phyloP scores from a whole-genome alignment of 1,284 basidiomycete genomes.

The Meripilus lineatus region DNA sequence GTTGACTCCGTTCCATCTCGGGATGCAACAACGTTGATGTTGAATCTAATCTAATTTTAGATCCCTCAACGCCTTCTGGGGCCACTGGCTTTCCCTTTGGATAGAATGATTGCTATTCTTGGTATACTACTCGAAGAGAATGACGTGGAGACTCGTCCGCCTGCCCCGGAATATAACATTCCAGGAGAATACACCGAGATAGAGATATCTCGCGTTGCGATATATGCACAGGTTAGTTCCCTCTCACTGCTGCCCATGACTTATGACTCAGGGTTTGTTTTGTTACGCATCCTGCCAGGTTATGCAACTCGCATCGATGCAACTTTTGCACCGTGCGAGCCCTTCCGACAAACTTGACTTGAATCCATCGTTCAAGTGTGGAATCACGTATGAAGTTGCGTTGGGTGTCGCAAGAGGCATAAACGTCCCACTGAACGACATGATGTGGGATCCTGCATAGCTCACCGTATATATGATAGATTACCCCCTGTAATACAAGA shows the following conservation, averaged over 20 bases:
- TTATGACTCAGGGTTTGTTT: conserved; percentile 3
- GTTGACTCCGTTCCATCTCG: neutral
- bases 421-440: conserved; percentile 59
- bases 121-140: conserved; percentile 83
- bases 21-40: neutral
- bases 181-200: conserved; percentile 65
- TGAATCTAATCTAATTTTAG: conserved; percentile 30
- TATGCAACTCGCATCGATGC: conserved; percentile 63
- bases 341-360: conserved; percentile 65
- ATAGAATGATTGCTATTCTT: conserved; percentile 80
- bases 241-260: neutral
- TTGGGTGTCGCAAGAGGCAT: conserved; percentile 60
- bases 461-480: no score
- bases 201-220: conserved; percentile 56
- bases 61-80: conserved; percentile 78
- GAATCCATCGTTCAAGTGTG: conserved; percentile 69
- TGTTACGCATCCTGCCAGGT: conserved; percentile 41
- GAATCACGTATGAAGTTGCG: conserved; percentile 63
- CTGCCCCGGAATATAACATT: conserved; percentile 42
- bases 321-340: conserved; percentile 65
- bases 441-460: conserved; percentile 59
- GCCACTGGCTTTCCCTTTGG: conserved; percentile 77
- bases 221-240: conserved; percentile 49
- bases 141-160: conserved; percentile 49
- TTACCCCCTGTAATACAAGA: no score